Percentiles rank a stretch among this genome's conserved stretches.
These are phyloP conservation scores for Saccharomycopsis phalli DNA, from an alignment of 1,139 yeast species.

Conservation along the genomic window DNA sequence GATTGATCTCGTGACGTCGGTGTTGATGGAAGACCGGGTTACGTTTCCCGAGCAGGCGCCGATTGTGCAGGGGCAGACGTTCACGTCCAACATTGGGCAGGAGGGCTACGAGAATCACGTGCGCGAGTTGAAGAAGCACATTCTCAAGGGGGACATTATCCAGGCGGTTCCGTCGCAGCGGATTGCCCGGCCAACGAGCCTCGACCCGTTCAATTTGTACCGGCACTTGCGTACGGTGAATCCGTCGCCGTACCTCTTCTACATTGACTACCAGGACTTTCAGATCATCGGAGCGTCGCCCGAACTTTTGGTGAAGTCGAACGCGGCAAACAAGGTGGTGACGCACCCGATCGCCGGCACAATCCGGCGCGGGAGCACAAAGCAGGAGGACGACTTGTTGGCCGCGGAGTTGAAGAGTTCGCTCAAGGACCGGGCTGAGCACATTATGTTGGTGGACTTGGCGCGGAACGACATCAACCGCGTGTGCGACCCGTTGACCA, in stretches of 20 bases:
- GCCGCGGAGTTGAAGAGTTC: conserved; percentile 72
- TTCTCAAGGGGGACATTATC: conserved; percentile 83
- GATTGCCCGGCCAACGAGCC: conserved; percentile 85
- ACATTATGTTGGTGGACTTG: conserved; percentile 94
- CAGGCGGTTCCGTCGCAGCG: conserved; percentile 98
- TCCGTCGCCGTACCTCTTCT: conserved; percentile 94
- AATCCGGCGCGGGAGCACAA: conserved; percentile 77
- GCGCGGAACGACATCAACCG: conserved; percentile 95
- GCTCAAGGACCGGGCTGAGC: conserved; percentile 91
- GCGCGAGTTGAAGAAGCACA: conserved; percentile 62
- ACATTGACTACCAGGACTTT: conserved; percentile 83
- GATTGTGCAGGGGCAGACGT: conserved; percentile 52
- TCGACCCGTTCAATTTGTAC: conserved; percentile 94
- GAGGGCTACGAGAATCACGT: conserved; percentile 88
- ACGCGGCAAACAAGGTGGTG: conserved; percentile 58
- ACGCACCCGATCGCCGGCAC: conserved; percentile 99
- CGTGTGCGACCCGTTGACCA: conserved; percentile 79
- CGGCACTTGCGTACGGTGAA: conserved; percentile 91
- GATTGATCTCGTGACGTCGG: conserved; percentile 48
- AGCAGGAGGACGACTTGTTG: conserved; percentile 81
- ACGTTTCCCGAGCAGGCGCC: conserved; percentile 62
- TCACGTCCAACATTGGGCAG: conserved; percentile 84
- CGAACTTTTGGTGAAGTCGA: conserved; percentile 80
- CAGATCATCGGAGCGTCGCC: conserved; percentile 97
- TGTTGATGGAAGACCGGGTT: conserved; percentile 36